Evolutionary conservation across 2,329 filamentous ascomycete species (phyloP).

Genomic region (Ophiocordyceps camponoti-saundersi): DNA sequence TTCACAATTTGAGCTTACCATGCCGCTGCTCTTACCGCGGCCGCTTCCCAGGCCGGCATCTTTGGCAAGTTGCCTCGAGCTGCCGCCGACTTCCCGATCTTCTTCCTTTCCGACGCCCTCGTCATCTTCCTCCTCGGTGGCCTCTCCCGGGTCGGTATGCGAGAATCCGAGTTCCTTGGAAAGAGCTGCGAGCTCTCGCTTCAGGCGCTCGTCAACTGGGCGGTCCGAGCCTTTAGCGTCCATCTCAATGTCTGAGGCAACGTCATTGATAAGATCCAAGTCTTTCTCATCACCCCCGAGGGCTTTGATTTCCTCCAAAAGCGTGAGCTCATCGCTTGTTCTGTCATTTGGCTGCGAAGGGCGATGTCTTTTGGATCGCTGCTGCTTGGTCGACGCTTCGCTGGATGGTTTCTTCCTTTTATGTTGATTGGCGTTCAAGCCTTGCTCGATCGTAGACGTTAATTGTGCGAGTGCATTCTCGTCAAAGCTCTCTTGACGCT

Average conservation of each 20-base stretch:
- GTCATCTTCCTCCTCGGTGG: constrained; percentile 18
- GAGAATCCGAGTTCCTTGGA: constrained; percentile 22
- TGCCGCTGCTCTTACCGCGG: constrained; percentile 12
- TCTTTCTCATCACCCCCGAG: constrained; percentile 51
- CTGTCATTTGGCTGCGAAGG: constrained; percentile 9
- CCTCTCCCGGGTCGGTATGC: constrained; percentile 15
- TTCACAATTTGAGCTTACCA: constrained; percentile 13
- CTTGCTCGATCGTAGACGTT: constrained; percentile 39
- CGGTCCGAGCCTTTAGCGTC: constrained; percentile 13
- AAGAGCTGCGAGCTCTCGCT: constrained; percentile 18
- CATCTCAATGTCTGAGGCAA: constrained; percentile 23
- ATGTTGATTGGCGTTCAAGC: constrained; percentile 23
- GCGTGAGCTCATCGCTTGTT: constrained; percentile 16
- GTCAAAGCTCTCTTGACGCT: constrained; percentile 20
- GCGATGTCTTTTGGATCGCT: constrained; percentile 18
- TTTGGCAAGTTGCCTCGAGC: neutral
- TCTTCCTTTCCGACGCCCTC: constrained; percentile 15
- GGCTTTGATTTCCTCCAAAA: constrained; percentile 47
- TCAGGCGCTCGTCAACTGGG: constrained; percentile 23
- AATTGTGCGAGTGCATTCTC: constrained; percentile 32
- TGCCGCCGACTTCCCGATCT: constrained; percentile 3
- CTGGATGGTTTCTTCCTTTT: constrained; percentile 27
- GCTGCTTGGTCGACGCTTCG: constrained; percentile 14
- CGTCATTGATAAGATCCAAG: constrained; percentile 39
- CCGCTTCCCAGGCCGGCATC: neutral